These are phyloP conservation scores for Dioscorea cayenensis DNA, from an alignment of 116 monocot genomes.

Conservation along the genomic window DNA sequence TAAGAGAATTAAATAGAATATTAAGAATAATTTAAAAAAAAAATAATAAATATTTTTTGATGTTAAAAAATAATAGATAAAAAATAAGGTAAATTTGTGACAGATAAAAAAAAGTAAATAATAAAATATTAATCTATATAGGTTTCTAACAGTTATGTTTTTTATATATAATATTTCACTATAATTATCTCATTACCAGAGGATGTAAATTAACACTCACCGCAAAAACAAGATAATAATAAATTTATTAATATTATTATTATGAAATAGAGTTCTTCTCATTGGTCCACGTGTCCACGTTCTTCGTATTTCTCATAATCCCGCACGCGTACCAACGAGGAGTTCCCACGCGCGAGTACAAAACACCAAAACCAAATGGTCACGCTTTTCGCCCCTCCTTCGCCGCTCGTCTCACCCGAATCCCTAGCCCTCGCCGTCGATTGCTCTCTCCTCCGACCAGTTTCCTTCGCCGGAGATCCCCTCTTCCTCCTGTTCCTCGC, in stretches of 20 bases:
- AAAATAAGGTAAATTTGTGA: no score
- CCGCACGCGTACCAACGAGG: not conserved
- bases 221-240: no score
- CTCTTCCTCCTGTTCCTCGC: not conserved
- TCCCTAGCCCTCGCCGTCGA: not conserved
- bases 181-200: no score
- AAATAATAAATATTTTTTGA: no score
- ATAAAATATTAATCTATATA: no score
- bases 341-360: not conserved
- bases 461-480: not conserved
- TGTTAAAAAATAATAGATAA: no score
- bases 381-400: not conserved
- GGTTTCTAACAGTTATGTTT: no score
- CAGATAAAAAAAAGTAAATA: no score
- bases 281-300: not conserved
- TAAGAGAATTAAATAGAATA: no score
- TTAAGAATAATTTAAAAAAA: no score
- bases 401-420: not conserved
- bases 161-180: no score
- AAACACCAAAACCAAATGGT: not conserved
- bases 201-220: no score
- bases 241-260: not conserved
- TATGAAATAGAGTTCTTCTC: not conserved
- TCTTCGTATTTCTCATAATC: not conserved
- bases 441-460: not conserved